Evolutionary conservation across 2,329 filamentous ascomycete genomes (phyloP).

Genomic region (Arthrinium puccinioides): DNA sequence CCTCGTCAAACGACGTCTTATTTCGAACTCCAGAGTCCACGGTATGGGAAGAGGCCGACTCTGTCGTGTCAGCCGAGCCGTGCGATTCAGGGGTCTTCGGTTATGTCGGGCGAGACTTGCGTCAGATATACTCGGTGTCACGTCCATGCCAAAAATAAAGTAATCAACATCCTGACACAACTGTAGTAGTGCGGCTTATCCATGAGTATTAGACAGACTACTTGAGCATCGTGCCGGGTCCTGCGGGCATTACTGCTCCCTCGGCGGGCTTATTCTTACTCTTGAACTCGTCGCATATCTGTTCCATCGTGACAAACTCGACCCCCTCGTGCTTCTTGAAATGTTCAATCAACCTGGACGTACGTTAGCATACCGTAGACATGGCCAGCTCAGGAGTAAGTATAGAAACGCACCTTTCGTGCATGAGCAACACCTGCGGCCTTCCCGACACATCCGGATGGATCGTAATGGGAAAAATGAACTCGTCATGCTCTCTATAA

Average conservation of each 20-base stretch:
- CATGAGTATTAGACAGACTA: too few species aligned
- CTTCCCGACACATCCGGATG: conserved; percentile 68
- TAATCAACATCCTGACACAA: too few species aligned
- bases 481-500: conserved; percentile 70
- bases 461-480: conserved; percentile 71
- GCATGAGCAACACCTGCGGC: conserved; percentile 67
- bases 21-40: too few species aligned
- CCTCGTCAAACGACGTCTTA: too few species aligned
- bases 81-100: too few species aligned
- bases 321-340: conserved; percentile 32
- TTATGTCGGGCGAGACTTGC: too few species aligned
- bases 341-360: conserved; percentile 12
- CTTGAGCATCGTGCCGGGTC: conserved; percentile 42
- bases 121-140: too few species aligned
- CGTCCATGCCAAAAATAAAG: too few species aligned
- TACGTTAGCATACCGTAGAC: not conserved
- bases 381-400: too few species aligned
- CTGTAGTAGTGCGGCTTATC: too few species aligned
- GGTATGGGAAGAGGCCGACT: too few species aligned
- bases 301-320: conserved; percentile 24
- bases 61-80: too few species aligned
- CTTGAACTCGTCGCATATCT: conserved; percentile 70
- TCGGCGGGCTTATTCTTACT: conserved; percentile 48
- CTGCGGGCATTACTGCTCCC: conserved; percentile 54
- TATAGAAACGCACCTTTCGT: conserved; percentile 46